These are phyloP conservation scores for Mucor piriformis DNA, from an alignment of 371 early-diverging fungal genomes.

Conservation along the genomic window DNA sequence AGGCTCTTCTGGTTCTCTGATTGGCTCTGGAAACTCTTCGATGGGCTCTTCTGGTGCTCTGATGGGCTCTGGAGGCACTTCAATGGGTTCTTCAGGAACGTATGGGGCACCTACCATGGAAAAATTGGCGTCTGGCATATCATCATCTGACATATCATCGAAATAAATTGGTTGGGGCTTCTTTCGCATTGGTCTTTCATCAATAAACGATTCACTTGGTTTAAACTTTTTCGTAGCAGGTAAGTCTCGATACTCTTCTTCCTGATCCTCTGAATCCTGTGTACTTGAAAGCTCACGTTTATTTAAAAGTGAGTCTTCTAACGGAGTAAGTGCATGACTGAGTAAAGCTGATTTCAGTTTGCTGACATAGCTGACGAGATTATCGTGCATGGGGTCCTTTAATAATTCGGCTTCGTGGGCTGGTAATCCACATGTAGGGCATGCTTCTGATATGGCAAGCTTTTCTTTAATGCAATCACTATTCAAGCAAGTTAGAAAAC, in stretches of 20 bases:
- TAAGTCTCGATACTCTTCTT: constrained; percentile 4
- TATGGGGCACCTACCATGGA: not conserved
- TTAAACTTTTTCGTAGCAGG: constrained; percentile 15
- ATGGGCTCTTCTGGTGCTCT: not conserved
- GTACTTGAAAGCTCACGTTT: not conserved
- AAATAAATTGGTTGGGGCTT: not conserved
- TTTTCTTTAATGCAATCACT: constrained; percentile 11
- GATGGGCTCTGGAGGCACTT: too few relatives aligned
- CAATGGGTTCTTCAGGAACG: too few relatives aligned
- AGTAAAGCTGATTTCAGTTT: constrained; percentile 6
- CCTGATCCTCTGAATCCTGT: not conserved
- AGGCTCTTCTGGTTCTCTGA: not conserved
- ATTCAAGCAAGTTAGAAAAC: not conserved
- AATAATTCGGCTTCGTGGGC: constrained; percentile 6
- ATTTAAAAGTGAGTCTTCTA: not conserved
- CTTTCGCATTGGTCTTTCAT: not conserved
- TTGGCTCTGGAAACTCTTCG: too few relatives aligned
- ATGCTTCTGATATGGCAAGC: not conserved
- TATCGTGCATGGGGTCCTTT: constrained; percentile 7
- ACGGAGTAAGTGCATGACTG: constrained; percentile 5
- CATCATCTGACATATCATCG: not conserved
- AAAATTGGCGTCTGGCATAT: not conserved
- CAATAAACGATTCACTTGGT: not conserved
- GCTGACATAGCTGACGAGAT: constrained; percentile 7
- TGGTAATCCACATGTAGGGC: constrained; percentile 19